These are phyloP conservation scores for Rhizopus delemar DNA, from an alignment of 371 early-diverging fungal species.

Conservation along the genomic window DNA sequence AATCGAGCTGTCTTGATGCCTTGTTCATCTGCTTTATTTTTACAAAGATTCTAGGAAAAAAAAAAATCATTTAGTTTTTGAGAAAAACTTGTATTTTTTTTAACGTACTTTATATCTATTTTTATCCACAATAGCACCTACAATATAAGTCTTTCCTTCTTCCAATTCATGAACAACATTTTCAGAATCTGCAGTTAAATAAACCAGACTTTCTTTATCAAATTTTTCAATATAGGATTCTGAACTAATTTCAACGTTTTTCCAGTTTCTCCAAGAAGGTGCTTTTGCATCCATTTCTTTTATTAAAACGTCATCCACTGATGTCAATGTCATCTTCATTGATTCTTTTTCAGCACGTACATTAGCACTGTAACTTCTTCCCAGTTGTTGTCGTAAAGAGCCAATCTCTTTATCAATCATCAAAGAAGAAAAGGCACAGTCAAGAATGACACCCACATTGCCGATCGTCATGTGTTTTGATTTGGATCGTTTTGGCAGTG, in stretches of 20 bases:
- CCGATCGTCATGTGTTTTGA: constrained; percentile 34
- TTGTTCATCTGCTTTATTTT: constrained; percentile 71
- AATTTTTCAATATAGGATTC: constrained; percentile 49
- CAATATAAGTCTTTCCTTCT: constrained; percentile 73
- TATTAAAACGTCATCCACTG: constrained; percentile 40
- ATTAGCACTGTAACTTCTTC: constrained; percentile 72
- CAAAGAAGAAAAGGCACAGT: constrained; percentile 74
- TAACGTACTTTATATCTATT: constrained; percentile 75
- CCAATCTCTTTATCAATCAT: constrained; percentile 77
- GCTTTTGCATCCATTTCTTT: constrained; percentile 47
- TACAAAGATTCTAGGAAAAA: constrained; percentile 62
- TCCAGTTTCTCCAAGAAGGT: constrained; percentile 46
- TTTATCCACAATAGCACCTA: constrained; percentile 95
- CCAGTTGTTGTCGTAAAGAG: constrained; percentile 68
- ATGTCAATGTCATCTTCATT: constrained; percentile 53
- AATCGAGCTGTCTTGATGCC: constrained; percentile 81
- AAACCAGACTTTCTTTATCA: constrained; percentile 68
- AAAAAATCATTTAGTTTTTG: background rate
- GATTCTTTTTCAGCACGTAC: constrained; percentile 45
- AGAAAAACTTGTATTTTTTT: background rate
- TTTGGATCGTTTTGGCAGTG: constrained; percentile 33
- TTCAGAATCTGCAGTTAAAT: constrained; percentile 89
- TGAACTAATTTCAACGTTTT: constrained; percentile 35
- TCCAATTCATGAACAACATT: constrained; percentile 71
- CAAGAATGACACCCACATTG: constrained; percentile 59